phyloP scores from a whole-genome alignment of 441 rosid genomes.

The Breynia disticha region DNA sequence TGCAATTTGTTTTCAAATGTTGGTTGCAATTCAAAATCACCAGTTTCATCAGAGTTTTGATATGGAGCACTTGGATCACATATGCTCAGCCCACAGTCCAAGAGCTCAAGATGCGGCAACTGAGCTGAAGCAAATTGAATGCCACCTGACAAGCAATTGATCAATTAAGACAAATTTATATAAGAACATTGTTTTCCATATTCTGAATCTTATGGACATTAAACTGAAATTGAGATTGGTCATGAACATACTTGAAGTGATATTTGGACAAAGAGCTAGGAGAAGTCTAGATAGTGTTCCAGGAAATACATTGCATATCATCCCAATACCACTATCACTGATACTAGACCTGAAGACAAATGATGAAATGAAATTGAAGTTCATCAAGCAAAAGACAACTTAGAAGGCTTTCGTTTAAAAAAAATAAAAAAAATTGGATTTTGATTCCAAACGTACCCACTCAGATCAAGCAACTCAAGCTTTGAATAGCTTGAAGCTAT shows the following conservation, averaged over 20 bases:
- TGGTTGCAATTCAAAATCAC: constrained; percentile 31
- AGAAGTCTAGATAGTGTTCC: constrained; percentile 68
- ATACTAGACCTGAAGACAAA: constrained; percentile 68
- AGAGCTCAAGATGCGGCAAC: constrained; percentile 79
- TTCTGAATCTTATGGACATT: neutral
- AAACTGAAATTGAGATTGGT: constrained; percentile 8
- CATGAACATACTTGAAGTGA: constrained; percentile 72
- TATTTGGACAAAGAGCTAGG: constrained; percentile 89
- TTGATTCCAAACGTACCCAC: constrained; percentile 62
- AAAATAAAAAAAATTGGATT: neutral
- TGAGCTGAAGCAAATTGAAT: constrained; percentile 95
- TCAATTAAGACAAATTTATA: constrained; percentile 1
- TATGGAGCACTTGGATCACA: constrained; percentile 45
- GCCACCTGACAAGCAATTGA: constrained; percentile 52
- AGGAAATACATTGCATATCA: constrained; percentile 87
- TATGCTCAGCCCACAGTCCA: constrained; percentile 96
- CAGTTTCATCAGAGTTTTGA: constrained; percentile 27
- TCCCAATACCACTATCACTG: constrained; percentile 90
- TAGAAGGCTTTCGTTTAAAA: neutral
- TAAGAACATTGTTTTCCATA: neutral
- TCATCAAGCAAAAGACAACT: neutral
- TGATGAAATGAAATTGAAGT: neutral
- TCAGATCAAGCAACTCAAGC: constrained; percentile 84
- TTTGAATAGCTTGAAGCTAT: constrained; percentile 65
- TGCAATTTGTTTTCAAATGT: constrained; percentile 39